These are phyloP conservation scores for Glonium stellatum DNA, from an alignment of 495 filamentous ascomycete genomes.

Conservation along the genomic window DNA sequence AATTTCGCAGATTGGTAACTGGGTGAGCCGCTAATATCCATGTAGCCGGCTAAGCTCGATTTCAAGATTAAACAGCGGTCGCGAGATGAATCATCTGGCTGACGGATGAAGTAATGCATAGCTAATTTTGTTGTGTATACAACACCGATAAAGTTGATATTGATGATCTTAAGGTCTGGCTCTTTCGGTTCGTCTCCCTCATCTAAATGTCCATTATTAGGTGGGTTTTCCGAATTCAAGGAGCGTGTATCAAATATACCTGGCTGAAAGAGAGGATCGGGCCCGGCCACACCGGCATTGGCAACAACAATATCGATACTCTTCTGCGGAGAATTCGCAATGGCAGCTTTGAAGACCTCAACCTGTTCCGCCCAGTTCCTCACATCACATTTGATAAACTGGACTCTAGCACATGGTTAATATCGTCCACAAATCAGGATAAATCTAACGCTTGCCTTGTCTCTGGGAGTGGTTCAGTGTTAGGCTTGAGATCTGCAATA, in stretches of 20 bases:
- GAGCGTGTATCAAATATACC: background rate
- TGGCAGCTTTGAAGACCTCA: slow-evolving; percentile 1
- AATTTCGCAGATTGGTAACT: background rate
- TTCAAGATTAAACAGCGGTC: slow-evolving; percentile 5
- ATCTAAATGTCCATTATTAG: too few relatives aligned
- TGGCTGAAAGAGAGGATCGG: background rate
- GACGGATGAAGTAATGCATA: slow-evolving; percentile 7
- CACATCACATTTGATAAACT: slow-evolving; percentile 6
- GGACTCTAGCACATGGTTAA: background rate
- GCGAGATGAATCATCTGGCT: background rate
- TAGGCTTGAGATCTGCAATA: slow-evolving; percentile 6
- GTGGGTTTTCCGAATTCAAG: too few relatives aligned
- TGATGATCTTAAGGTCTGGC: slow-evolving; percentile 2
- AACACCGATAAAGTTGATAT: slow-evolving; percentile 3
- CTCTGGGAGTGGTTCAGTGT: too few relatives aligned
- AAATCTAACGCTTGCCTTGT: background rate
- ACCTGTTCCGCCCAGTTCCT: slow-evolving; percentile 1
- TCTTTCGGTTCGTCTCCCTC: slow-evolving; percentile 1
- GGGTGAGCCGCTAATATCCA: slow-evolving; percentile 2
- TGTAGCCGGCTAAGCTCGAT: slow-evolving; percentile 1
- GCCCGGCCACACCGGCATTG: slow-evolving; percentile 5
- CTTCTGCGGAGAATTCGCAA: background rate
- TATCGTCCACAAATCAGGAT: background rate
- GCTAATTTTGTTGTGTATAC: slow-evolving; percentile 5
- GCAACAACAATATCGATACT: slow-evolving; percentile 6